A percentile compares a stretch with the other conserved stretches of the same genome.
These are phyloP conservation scores for Antitrichia curtipendula DNA, from an alignment of 225 moss, liverwort and hornwort genomes.

Conservation along the genomic window DNA sequence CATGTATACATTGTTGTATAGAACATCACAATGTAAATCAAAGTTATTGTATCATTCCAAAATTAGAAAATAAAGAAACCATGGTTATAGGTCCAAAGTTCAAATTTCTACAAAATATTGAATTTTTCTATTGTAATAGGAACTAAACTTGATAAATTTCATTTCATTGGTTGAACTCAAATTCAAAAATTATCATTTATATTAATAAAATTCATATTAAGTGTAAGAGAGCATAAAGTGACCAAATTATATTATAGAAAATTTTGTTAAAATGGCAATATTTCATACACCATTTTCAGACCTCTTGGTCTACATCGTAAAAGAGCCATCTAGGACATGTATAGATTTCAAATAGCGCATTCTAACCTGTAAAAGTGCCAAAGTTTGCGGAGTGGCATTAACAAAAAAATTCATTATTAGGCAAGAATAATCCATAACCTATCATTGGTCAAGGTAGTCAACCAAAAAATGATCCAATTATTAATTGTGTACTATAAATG, in stretches of 20 bases:
- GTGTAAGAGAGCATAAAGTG: background rate
- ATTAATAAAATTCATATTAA: background rate
- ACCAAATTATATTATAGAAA: background rate
- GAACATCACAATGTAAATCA: fast-evolving
- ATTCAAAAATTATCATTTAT: background rate
- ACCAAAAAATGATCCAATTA: background rate
- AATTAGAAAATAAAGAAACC: background rate
- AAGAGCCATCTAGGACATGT: no score
- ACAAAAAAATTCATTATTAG: no score
- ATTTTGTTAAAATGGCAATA: no score
- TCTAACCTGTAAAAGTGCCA: no score
- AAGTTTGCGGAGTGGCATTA: no score
- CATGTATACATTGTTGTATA: background rate
- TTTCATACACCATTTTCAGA: no score
- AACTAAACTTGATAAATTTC: no score
- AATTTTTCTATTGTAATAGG: background rate
- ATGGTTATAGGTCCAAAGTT: background rate
- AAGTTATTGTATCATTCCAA: background rate
- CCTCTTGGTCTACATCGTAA: no score
- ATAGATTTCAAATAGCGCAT: no score
- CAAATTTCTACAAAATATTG: background rate
- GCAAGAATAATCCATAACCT: no score
- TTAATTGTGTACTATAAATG: background rate
- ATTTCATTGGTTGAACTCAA: background rate
- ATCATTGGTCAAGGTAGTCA: no score